Evolutionary conservation across 2,329 filamentous ascomycete genomes (phyloP), one percentile per base, ranked within the genome.

Genomic region (Stylonectria norvegica): DNA sequence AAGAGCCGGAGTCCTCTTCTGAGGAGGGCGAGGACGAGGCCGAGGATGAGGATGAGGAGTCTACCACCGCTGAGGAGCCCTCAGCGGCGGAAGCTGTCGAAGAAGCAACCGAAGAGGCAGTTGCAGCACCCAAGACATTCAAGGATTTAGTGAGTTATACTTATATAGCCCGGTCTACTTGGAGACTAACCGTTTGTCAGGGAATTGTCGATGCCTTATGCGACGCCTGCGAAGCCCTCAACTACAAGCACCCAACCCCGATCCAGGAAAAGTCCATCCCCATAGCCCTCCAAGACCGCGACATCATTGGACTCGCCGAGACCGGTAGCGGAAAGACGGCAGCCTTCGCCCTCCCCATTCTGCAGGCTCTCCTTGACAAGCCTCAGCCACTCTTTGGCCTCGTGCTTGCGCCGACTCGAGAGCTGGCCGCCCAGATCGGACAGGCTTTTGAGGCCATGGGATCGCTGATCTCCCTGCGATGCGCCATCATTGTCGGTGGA

Each of bases 311-410:
- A 29, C 75, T 97, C 36, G 93, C 93, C 20, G 91, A 98, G 67
- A 98, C 93, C 0, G 93, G 93, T 53, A 89, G 83, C 59, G 93
- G 93, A 67, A 98, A 97, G 71, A 97, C 93, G 0, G 91, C 89
- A 5, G 90, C 93, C 0, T 98, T 97, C 62, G 89, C 89, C 0
- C 72, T 98, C 3, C 93, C 93, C 1, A 94, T 98, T 27, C 76
- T 98, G 3, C 90, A 96, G 63, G 82, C 86, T 3, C 78, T 98
- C 2, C 85, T 97, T 68, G 86, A 93, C 40, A 88, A 89, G 55
- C 90, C 90, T 0, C 86, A 89, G 53, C 75, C 88, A 3, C 72
- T 95, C 33, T 96, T 93, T 58, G 86, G 85, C n/a, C 81, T 97
- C 34, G 81, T 97, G 16, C 75, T 98, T 15, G 90, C 93, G 1